Evolutionary conservation across 495 filamentous ascomycete genomes (phyloP).

Genomic region (Cudoniella acicularis): DNA sequence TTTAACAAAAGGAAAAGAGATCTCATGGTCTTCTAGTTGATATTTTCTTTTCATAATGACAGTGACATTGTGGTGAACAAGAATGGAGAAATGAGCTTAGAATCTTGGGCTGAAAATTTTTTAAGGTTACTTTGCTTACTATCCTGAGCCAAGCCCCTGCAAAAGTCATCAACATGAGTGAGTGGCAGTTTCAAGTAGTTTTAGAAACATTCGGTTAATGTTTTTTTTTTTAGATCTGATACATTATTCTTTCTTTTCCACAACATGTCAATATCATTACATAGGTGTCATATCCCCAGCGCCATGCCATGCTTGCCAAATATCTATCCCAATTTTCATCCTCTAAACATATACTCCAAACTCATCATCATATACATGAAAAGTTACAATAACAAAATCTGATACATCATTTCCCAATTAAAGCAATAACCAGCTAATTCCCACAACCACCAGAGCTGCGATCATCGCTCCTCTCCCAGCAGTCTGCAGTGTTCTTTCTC

Average conservation of each 20-base stretch:
- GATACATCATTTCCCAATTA: not conserved
- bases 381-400: no score
- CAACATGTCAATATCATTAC: not conserved
- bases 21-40: no score
- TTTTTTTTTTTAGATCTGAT: not conserved
- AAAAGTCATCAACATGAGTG: no score
- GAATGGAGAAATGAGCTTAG: no score
- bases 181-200: no score
- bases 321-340: not conserved
- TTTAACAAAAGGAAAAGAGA: no score
- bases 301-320: not conserved
- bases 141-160: no score
- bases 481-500: not conserved
- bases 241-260: not conserved
- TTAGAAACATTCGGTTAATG: no score
- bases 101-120: no score
- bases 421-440: conserved; percentile 8
- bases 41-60: no score
- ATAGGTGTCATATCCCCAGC: not conserved
- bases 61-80: no score
- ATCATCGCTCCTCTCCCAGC: conserved; percentile 11
- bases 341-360: not conserved
- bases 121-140: no score
- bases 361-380: not conserved
- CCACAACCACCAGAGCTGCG: conserved; percentile 8